Base-by-base conservation (phyloP, 2,329 filamentous ascomycete genomes). In the Sclerotinia nivalis region DNA sequence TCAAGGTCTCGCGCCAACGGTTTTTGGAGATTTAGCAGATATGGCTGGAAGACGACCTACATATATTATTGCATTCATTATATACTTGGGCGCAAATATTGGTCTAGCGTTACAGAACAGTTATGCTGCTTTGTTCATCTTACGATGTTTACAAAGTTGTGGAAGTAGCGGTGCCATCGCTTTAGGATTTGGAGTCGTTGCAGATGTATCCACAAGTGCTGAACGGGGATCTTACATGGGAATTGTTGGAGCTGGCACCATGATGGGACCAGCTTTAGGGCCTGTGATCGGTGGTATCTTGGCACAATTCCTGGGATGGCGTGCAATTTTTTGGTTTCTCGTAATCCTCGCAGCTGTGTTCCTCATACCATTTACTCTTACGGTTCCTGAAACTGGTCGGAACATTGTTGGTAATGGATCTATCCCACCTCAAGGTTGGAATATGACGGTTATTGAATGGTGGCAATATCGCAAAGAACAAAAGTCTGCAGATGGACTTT, bases 201-300 rank as follows among this genome's bases (percentile, higher is more conserved):
- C 90, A 0, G 92, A 96, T 75, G 84, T 93, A 7, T 85, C 89
- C 0, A 88, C 89, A 0, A 88, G 86, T 59, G 84, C 86, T 0
- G 90, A 95, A 78, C 83, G 92, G 74, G 92, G 92, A 3, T 86
- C 85, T 69, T 94, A 91, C 76, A 89, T 94, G 81, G 91, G 87
- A 65, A 85, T 89, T 71, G 86, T 89, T n/a, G 87, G 34, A 86
- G 91, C 77, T 86, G 88, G 73, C 62, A 75, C 74, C n/a, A 77
- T 77, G 75, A 77, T 85, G 28, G 83, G 81, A 0, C 83, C 83
- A 8, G 82, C 83, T 0, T 71, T 86, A 12, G 84, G 83, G 0
- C 85, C 86, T 0, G 80, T 85, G 0, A 81, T 87, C 34, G 85
- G 85, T 0, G 85, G 85, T 10, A 75, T 82, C 0, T 71, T 87